Evolutionary conservation across 2,329 filamentous ascomycete species (phyloP), one percentile per base, ranked within the genome.

Genomic region (Fusarium anguioides): DNA sequence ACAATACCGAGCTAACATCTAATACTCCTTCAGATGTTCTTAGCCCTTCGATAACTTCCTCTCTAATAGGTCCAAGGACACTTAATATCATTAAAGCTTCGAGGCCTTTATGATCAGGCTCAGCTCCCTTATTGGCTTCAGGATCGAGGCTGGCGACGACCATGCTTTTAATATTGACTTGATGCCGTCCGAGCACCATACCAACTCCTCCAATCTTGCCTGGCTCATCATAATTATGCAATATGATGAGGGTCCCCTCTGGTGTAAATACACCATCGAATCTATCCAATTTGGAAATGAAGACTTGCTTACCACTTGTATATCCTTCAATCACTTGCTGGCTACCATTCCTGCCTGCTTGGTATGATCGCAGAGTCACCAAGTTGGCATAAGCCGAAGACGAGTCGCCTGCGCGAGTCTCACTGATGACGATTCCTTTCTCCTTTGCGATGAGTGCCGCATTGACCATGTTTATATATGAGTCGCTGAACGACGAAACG

Each of bases 31-130:
- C 82, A 1, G 82, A 79, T 49, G 75, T 78, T 24, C 77, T 77
- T 71, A 88, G 72, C 20, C 83, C 83, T 7, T 80, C 78, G 41
- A 87, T 68, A 7, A 88, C 81, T 31, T 87, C 83, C 52, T 84
- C 83, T 0, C 83, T 84, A 18, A 94, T 87, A 5, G 84, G 82
- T 4, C 87, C 86, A 72, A 91, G 89, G 11, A 95, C 87, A 2
- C 92, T 91, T 48, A 95, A 70, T 70, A 95, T 94, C 92, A 95
- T 95, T 68, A 95, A 78, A 11, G 92, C 92, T 78, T 95, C 92
- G 40, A 89, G 87, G 46, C 77, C 80, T 26, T 76, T 79, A 10
- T 26, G 55, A 14, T 70, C 71, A n/a, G 68, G 56, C 21, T 61
- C 68, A 15, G 52, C 52, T 39, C 59, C 74, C 70, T 50, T 70